A percentile compares a stretch with the other conserved stretches of the same genome.
phyloP scores from a whole-genome alignment of 1,284 basidiomycete species.

The Trametes sp. region DNA sequence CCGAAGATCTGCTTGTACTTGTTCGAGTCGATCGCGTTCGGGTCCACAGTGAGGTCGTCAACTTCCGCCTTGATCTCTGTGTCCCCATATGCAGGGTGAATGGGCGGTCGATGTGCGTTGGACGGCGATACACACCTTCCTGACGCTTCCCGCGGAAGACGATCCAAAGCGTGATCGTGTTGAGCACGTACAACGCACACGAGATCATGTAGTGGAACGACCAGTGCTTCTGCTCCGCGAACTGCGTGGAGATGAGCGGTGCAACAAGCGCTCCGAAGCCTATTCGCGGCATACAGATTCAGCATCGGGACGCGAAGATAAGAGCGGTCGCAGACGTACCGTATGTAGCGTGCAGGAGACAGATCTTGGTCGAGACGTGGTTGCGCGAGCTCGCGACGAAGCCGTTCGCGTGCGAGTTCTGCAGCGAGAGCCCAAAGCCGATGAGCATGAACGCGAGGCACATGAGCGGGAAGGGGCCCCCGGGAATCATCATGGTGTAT shows the following conservation, averaged over 20 bases:
- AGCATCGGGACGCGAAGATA: not conserved
- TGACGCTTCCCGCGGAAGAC: constrained; percentile 63
- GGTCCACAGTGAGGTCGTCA: constrained; percentile 48
- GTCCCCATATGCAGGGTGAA: not conserved
- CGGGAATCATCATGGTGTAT: constrained; percentile 56
- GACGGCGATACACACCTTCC: constrained; percentile 48
- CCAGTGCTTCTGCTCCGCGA: constrained; percentile 57
- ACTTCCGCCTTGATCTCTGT: constrained; percentile 42
- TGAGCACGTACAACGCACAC: constrained; percentile 57
- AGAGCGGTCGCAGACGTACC: constrained; percentile 39
- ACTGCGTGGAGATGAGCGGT: constrained; percentile 69
- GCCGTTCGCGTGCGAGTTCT: constrained; percentile 66
- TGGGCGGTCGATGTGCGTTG: not conserved
- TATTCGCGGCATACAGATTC: constrained; percentile 38
- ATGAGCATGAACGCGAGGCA: constrained; percentile 65
- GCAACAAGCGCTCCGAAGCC: constrained; percentile 65
- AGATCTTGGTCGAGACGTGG: constrained; percentile 57
- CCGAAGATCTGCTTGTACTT: constrained; percentile 64
- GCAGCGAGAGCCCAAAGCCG: constrained; percentile 60
- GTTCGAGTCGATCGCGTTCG: constrained; percentile 47
- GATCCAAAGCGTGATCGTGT: constrained; percentile 50
- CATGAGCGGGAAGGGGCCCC: constrained; percentile 73
- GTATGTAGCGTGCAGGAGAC: constrained; percentile 62
- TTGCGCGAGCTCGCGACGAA: constrained; percentile 56
- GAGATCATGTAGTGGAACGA: constrained; percentile 72